These are phyloP conservation scores for Boletus patriciae DNA, from an alignment of 768 basidiomycete genomes.

Conservation along the genomic window DNA sequence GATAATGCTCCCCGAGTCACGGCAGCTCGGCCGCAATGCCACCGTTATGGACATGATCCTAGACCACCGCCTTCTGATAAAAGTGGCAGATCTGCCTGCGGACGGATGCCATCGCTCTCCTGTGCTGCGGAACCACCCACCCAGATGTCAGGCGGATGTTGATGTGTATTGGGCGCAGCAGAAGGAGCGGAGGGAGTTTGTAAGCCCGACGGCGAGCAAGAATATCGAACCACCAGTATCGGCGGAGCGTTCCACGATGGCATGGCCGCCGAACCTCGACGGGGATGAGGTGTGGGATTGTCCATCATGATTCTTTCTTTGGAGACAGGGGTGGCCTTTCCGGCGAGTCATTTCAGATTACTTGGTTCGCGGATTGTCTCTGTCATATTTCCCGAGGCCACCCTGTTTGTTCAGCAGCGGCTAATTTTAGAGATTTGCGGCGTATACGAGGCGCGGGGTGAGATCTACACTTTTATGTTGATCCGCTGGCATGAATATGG, in stretches of 20 bases:
- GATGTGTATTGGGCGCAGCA: slow-evolving; percentile 41
- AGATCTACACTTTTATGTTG: slow-evolving; percentile 33
- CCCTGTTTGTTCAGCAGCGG: slow-evolving; percentile 6
- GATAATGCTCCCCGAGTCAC: slow-evolving; percentile 29
- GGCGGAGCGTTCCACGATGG: slow-evolving; percentile 46
- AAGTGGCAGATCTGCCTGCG: slow-evolving; percentile 6
- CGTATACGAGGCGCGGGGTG: slow-evolving; percentile 7
- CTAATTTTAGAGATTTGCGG: slow-evolving; percentile 26
- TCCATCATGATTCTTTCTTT: slow-evolving; percentile 13
- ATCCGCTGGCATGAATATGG: slow-evolving; percentile 24
- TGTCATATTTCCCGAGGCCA: slow-evolving; percentile 20
- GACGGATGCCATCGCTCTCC: neutral
- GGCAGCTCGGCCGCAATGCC: slow-evolving; percentile 32
- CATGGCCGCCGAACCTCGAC: slow-evolving; percentile 27
- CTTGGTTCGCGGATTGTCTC: slow-evolving; percentile 15
- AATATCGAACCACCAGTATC: slow-evolving; percentile 36
- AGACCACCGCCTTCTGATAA: slow-evolving; percentile 29
- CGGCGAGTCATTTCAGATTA: slow-evolving; percentile 18
- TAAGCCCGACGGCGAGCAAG: neutral
- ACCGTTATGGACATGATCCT: slow-evolving; percentile 51
- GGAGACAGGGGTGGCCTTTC: slow-evolving; percentile 12
- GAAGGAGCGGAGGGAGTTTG: slow-evolving; percentile 1
- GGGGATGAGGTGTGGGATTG: slow-evolving; percentile 24
- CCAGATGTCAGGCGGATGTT: slow-evolving; percentile 33
- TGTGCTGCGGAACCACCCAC: slow-evolving; percentile 23